Conservation (phyloP, 1,139 yeast genomes). For the Pichia sp. region DNA sequence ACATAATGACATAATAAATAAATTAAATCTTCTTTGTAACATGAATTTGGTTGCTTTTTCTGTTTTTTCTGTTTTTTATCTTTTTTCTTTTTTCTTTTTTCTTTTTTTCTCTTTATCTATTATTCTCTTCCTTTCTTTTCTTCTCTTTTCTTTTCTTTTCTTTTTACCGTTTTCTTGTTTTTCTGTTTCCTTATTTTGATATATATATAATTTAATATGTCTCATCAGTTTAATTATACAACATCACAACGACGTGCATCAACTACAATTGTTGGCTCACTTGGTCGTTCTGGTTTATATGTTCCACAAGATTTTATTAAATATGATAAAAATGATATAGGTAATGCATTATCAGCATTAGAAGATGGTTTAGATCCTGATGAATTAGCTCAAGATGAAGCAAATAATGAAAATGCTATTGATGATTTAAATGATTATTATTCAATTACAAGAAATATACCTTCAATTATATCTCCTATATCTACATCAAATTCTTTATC, state of each 20-base stretch:
- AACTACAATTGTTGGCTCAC: slow-evolving; percentile 42
- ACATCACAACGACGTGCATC: slow-evolving; percentile 47
- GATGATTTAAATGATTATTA: background rate
- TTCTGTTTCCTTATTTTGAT: too few relatives aligned
- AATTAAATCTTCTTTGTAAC: too few relatives aligned
- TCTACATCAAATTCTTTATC: background rate
- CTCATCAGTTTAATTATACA: slow-evolving; percentile 38
- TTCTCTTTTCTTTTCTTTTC: background rate
- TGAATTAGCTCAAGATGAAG: slow-evolving; percentile 3
- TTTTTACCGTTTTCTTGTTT: background rate
- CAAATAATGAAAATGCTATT: background rate
- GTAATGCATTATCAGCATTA: slow-evolving; percentile 15
- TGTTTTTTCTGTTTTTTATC: too few relatives aligned
- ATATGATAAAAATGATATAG: slow-evolving; percentile 15
- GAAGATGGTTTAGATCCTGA: slow-evolving; percentile 12
- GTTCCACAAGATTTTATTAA: slow-evolving; percentile 44
- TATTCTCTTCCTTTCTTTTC: background rate
- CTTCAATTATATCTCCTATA: background rate
- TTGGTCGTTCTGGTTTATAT: slow-evolving; percentile 48
- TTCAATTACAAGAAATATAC: background rate
- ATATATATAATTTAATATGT: slow-evolving; percentile 9
- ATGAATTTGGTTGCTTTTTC: too few relatives aligned
- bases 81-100: too few relatives aligned
- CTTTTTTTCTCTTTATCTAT: background rate
- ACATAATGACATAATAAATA: too few relatives aligned